Evolutionary conservation across 179 eudicot species (phyloP).

Genomic region (Camellia oleifera): DNA sequence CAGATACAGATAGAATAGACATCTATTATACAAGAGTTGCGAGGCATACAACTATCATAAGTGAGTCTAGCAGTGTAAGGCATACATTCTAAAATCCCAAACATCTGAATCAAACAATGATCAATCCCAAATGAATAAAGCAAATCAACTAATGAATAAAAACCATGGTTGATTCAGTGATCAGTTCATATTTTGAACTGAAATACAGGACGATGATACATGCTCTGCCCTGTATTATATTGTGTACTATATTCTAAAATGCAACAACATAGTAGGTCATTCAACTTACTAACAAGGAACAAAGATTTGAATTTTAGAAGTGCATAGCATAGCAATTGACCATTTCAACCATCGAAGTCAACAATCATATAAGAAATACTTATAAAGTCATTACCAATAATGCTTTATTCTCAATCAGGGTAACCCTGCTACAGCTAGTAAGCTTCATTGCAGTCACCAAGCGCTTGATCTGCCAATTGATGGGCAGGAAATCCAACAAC

Average conservation of each 20-base stretch:
- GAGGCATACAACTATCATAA: background rate
- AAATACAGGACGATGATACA: background rate
- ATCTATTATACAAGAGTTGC: background rate
- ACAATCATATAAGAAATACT: conserved; percentile 1
- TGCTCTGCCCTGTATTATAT: background rate
- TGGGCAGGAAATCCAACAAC: conserved; percentile 54
- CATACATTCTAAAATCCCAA: background rate
- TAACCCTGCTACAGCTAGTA: conserved; percentile 68
- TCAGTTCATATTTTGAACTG: background rate
- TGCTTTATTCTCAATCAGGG: conserved; percentile 77
- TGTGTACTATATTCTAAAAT: background rate
- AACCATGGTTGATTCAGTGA: background rate
- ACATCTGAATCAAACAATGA: background rate
- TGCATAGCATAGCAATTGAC: background rate
- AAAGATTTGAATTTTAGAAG: background rate
- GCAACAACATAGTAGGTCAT: background rate
- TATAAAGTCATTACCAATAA: conserved; percentile 50
- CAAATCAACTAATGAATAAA: background rate
- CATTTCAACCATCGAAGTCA: background rate
- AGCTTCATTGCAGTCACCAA: conserved; percentile 92
- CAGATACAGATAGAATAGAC: background rate
- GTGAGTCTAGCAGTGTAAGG: background rate
- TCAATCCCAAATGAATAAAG: background rate
- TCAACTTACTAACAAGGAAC: background rate
- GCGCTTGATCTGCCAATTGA: conserved; percentile 89